Conservation (phyloP, 768 basidiomycete species). For the Lentinus tigrinus region DNA sequence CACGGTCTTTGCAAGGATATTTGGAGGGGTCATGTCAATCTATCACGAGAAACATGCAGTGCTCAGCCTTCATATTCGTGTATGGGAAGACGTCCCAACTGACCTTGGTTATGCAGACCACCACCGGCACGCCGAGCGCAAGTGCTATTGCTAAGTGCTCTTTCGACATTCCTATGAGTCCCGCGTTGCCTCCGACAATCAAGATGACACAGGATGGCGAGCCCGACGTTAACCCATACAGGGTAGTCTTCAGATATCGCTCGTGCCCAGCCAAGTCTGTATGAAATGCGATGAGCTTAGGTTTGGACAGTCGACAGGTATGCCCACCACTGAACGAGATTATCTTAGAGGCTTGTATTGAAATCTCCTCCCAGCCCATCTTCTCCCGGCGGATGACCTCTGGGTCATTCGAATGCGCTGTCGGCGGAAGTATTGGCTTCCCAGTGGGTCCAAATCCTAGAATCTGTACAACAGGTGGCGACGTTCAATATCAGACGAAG, state of each 20-base stretch:
- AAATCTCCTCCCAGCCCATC: slow-evolving; percentile 95
- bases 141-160: slow-evolving; percentile 95
- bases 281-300: neutral
- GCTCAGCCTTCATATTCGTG: too few species aligned
- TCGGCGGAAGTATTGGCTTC: slow-evolving; percentile 73
- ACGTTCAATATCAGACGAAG: neutral
- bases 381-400: slow-evolving; percentile 79
- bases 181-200: slow-evolving; percentile 95
- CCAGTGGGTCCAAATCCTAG: slow-evolving; percentile 83
- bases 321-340: slow-evolving; percentile 82
- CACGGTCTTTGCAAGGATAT: slow-evolving; percentile 86
- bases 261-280: slow-evolving; percentile 95
- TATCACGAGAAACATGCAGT: slow-evolving; percentile 24
- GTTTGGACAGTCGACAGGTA: neutral
- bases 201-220: slow-evolving; percentile 90
- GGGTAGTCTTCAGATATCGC: slow-evolving; percentile 86
- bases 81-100: neutral
- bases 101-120: slow-evolving; percentile 94
- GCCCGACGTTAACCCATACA: slow-evolving; percentile 93
- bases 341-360: slow-evolving; percentile 84
- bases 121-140: slow-evolving; percentile 89
- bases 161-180: slow-evolving; percentile 88
- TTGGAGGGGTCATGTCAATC: slow-evolving; percentile 98
- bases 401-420: slow-evolving; percentile 51
- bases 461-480: slow-evolving; percentile 48